phyloP scores from a whole-genome alignment of 2,329 filamentous ascomycete species.

The Albophoma yamanashiensis region DNA sequence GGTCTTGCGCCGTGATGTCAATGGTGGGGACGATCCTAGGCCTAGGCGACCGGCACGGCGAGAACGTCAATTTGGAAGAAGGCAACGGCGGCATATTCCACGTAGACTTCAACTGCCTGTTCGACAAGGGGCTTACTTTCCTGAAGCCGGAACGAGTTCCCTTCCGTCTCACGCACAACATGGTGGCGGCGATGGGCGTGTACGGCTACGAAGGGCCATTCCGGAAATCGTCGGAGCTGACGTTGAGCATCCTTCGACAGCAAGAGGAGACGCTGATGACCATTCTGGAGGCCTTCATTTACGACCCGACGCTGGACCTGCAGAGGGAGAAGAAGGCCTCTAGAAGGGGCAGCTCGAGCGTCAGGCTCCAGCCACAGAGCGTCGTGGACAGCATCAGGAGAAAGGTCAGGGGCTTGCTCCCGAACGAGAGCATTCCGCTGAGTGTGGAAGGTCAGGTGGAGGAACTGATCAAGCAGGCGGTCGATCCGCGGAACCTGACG shows the following conservation, averaged over 20 bases:
- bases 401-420: slow-evolving; percentile 76
- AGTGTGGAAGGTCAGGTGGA: slow-evolving; percentile 97
- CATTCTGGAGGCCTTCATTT: slow-evolving; percentile 91
- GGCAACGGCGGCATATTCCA: slow-evolving; percentile 90
- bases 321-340: slow-evolving; percentile 51
- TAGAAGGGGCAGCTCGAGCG: slow-evolving; percentile 25
- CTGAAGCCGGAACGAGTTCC: slow-evolving; percentile 90
- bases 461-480: slow-evolving; percentile 81
- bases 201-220: slow-evolving; percentile 93
- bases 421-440: slow-evolving; percentile 81
- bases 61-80: slow-evolving; percentile 93
- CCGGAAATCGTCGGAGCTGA: slow-evolving; percentile 80
- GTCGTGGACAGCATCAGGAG: slow-evolving; percentile 82
- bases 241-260: slow-evolving; percentile 70
- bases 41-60: slow-evolving; percentile 88
- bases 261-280: slow-evolving; percentile 97
- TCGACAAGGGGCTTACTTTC: slow-evolving; percentile 95
- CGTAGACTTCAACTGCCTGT: slow-evolving; percentile 98
- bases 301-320: slow-evolving; percentile 92
- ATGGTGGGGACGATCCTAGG: slow-evolving; percentile 95
- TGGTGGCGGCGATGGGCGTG: slow-evolving; percentile 94
- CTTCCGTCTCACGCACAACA: slow-evolving; percentile 96
- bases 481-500: slow-evolving; percentile 66
- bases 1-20: slow-evolving; percentile 97
- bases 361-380: slow-evolving; percentile 50